phyloP scores from a whole-genome alignment of 2,329 filamentous ascomycete species.

The Aspergillus sp. region DNA sequence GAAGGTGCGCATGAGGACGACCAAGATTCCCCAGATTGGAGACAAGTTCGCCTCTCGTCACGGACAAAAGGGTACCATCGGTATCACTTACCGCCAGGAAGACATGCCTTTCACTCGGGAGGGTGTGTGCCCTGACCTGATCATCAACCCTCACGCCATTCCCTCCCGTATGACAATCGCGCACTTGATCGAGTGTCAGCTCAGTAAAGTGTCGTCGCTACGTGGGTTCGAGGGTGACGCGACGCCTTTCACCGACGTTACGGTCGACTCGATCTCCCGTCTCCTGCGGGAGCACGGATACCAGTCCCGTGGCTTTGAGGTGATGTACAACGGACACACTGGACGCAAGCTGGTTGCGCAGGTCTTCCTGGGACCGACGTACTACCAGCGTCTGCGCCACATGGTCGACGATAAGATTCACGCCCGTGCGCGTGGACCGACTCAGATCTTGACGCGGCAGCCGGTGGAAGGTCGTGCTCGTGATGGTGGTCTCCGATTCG shows the following conservation, averaged over 20 bases:
- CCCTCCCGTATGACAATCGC: constrained; percentile 99
- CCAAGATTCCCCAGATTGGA: constrained; percentile 96
- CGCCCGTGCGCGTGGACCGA: constrained; percentile 92
- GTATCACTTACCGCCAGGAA: constrained; percentile 95
- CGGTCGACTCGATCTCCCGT: constrained; percentile 87
- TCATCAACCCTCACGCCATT: constrained; percentile 99
- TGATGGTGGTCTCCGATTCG: constrained; percentile 97
- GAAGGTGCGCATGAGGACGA: constrained; percentile 95
- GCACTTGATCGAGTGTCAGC: constrained; percentile 97
- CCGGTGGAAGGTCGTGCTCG: constrained; percentile 97
- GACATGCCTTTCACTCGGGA: constrained; percentile 98
- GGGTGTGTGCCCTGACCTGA: constrained; percentile 89
- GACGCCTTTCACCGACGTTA: constrained; percentile 96
- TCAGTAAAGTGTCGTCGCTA: constrained; percentile 92
- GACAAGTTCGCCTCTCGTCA: constrained; percentile 99
- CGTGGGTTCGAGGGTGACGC: constrained; percentile 96
- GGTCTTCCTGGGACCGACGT: constrained; percentile 95
- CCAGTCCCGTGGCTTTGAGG: constrained; percentile 94
- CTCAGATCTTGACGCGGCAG: constrained; percentile 95
- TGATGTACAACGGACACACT: constrained; percentile 99
- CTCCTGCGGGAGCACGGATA: constrained; percentile 87
- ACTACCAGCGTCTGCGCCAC: constrained; percentile 97
- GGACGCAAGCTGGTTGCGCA: constrained; percentile 90
- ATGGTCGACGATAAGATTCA: constrained; percentile 99
- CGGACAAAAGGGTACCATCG: constrained; percentile 98